Conservation (phyloP, 2,329 filamentous ascomycete species). For the Volutella citrinella region DNA sequence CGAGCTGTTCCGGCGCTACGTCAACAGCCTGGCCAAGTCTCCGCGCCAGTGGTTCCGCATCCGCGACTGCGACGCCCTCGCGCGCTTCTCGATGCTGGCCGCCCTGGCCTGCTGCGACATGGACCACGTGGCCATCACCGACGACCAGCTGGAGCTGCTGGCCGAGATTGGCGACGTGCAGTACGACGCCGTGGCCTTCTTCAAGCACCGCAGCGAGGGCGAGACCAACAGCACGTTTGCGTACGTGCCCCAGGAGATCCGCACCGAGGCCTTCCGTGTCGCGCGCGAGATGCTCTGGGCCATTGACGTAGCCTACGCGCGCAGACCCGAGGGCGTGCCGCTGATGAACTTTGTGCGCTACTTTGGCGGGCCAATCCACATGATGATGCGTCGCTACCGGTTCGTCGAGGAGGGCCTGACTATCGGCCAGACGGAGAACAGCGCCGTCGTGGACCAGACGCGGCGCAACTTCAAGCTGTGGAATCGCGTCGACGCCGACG, state of each 20-base stretch:
- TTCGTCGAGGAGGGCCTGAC: constrained; percentile 31
- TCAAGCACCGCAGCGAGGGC: constrained; percentile 24
- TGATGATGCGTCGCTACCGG: constrained; percentile 33
- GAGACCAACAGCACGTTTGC: constrained; percentile 27
- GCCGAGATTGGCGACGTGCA: constrained; percentile 21
- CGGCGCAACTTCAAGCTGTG: constrained; percentile 30
- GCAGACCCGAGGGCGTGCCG: neutral
- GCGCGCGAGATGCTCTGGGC: constrained; percentile 31
- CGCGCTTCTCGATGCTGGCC: constrained; percentile 28
- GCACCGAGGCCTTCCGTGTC: constrained; percentile 18
- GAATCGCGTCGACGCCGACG: constrained; percentile 28
- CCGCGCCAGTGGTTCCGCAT: constrained; percentile 30
- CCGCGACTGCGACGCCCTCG: constrained; percentile 31
- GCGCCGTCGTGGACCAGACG: constrained; percentile 19
- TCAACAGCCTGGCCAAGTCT: constrained; percentile 20
- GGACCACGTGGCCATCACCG: constrained; percentile 20
- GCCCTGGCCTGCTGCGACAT: constrained; percentile 31
- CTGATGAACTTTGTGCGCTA: constrained; percentile 25
- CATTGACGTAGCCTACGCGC: constrained; percentile 24
- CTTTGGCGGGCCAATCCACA: constrained; percentile 31
- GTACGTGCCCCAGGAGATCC: constrained; percentile 18
- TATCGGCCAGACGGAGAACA: constrained; percentile 25
- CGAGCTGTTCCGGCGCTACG: constrained; percentile 28
- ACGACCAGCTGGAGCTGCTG: constrained; percentile 18
- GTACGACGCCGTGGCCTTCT: constrained; percentile 25